Evolutionary conservation across 2,329 filamentous ascomycete species (phyloP), one percentile per base, ranked within the genome.

Genomic region (Penicillium oxalicum): DNA sequence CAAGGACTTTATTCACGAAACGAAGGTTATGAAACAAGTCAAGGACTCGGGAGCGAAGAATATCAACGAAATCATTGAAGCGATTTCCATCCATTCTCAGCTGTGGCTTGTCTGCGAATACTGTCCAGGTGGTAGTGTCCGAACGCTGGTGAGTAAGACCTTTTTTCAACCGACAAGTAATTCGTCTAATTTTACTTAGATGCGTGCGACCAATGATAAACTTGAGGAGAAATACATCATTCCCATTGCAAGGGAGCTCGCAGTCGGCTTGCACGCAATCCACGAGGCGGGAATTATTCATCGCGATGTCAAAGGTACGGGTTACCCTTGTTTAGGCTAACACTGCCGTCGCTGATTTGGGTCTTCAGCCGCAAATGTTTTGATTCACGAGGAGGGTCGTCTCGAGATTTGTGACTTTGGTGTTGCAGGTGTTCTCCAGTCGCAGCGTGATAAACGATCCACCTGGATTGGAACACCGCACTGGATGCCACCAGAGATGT

Each of bases 41-140:
- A 79, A 81, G 60, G 80, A 83, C 55, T 77, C 78, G 49, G 78
- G 76, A 35, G 81, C 81, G 2, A 76, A 77, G 54, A 83, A 83
- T 50, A 77, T 85, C 57, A 85, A 84, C 52, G 75, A 79, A 51
- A 75, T 85, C 36, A 79, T 82, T 52, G 81, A 84, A 57, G 81
- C 82, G 0, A 77, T 83, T 39, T 77, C 80, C 3, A 76, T 84
- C 24, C 80, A 84, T 56, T 80, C 79, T 44, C 80, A 84, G 57
- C 69, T 85, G 24, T 85, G 82, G 82, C 77, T 85, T 53, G 75
- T 85, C 47, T 82, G 78, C 63, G 82, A 84, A 61, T 84, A 84
- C 61, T 83, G 80, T 53, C 81, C 81, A 26, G 82, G 82, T 55
- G 82, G 82, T 45, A 85, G 82, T 66, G 77, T 85, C 5, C 76